Percentiles rank a stretch among this genome's conserved stretches.
These are phyloP conservation scores for Talaromyces piceae DNA, from an alignment of 2,329 filamentous ascomycete species.

Conservation along the genomic window DNA sequence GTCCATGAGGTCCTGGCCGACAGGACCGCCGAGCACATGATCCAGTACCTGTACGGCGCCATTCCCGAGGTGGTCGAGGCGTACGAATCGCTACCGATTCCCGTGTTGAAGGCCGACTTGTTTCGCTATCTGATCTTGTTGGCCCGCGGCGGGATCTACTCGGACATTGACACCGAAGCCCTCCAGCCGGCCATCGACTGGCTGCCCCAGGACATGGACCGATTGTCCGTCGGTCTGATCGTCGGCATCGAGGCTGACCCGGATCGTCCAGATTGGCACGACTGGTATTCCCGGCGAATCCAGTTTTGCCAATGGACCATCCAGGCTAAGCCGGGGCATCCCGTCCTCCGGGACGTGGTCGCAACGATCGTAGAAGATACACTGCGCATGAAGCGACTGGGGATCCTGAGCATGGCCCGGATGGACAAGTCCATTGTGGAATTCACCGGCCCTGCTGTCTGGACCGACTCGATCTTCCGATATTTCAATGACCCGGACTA, in stretches of 20 bases:
- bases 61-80: slow-evolving; percentile 72
- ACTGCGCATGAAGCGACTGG: slow-evolving; percentile 61
- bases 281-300: slow-evolving; percentile 94
- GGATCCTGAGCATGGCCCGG: slow-evolving; percentile 55
- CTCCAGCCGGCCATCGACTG: slow-evolving; percentile 78
- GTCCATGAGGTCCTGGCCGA: slow-evolving; percentile 98
- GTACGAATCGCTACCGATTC: slow-evolving; percentile 63
- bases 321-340: slow-evolving; percentile 89
- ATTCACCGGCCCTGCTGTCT: slow-evolving; percentile 86
- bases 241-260: slow-evolving; percentile 96
- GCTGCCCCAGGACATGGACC: slow-evolving; percentile 72
- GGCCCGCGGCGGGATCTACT: slow-evolving; percentile 75
- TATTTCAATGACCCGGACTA: slow-evolving; percentile 90
- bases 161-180: slow-evolving; percentile 84
- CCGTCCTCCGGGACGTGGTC: slow-evolving; percentile 80
- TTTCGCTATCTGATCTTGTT: slow-evolving; percentile 69
- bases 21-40: slow-evolving; percentile 68
- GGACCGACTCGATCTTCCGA: slow-evolving; percentile 86
- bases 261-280: slow-evolving; percentile 80
- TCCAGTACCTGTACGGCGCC: slow-evolving; percentile 79
- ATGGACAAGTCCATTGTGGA: slow-evolving; percentile 74
- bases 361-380: slow-evolving; percentile 77
- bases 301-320: slow-evolving; percentile 99
- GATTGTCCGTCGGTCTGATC: slow-evolving; percentile 72
- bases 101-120: slow-evolving; percentile 72